A percentile compares a stretch with the other conserved stretches of the same genome.
Conservation (phyloP, 768 basidiomycete genomes). For the Mycena albidolilacea region DNA sequence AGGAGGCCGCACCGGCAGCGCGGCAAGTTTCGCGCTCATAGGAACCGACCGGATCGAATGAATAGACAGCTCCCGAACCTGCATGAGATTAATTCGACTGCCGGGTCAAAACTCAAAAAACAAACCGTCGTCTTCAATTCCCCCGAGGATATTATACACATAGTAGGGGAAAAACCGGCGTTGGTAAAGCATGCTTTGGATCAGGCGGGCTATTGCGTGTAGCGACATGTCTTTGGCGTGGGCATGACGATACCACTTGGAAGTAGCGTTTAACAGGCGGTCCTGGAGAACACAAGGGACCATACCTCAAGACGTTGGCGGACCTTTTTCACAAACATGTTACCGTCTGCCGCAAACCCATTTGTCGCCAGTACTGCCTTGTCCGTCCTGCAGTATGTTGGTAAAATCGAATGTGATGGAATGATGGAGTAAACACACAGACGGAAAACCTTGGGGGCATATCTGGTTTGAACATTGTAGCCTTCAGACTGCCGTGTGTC, state of each 20-base stretch:
- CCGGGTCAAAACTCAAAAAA: conserved; percentile 31
- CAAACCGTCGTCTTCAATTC: conserved; percentile 96
- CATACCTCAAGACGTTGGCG: conserved; percentile 94
- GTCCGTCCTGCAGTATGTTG: conserved; percentile 75
- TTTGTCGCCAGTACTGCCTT: conserved; percentile 95
- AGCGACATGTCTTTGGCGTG: conserved; percentile 98
- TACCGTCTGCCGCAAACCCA: conserved; percentile 97
- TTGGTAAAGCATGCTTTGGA: conserved; percentile 97
- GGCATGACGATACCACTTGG: conserved; percentile 96
- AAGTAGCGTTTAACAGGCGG: not conserved
- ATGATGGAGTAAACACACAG: conserved; percentile 61
- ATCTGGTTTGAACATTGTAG: conserved; percentile 83
- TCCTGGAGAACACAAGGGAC: conserved; percentile 22
- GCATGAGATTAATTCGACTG: conserved; percentile 28
- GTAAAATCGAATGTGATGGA: not conserved
- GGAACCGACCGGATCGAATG: conserved; percentile 98
- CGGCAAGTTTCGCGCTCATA: conserved; percentile 98
- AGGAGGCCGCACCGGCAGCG: conserved; percentile 94
- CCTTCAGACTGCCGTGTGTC: conserved; percentile 86
- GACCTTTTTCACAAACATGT: conserved; percentile 97
- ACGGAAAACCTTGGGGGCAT: conserved; percentile 81
- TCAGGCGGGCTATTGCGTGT: conserved; percentile 93
- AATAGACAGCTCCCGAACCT: conserved; percentile 98
- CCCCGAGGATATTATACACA: conserved; percentile 96
- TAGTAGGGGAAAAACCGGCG: conserved; percentile 99